Base-by-base conservation (phyloP, 164 flowering plant genomes). In the Vitis rotundifolia region DNA sequence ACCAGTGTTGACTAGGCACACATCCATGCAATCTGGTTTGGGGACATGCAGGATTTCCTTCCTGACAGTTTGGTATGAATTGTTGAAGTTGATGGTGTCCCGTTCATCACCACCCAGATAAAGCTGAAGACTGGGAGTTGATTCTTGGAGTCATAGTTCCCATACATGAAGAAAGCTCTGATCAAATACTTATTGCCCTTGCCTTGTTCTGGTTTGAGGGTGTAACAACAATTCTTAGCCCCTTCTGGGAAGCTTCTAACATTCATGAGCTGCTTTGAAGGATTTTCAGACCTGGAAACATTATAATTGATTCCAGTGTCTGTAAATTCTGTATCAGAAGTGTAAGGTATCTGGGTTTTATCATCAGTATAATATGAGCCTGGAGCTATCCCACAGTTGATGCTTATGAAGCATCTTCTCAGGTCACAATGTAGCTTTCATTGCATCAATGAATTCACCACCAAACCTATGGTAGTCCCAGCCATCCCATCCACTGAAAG, bases 91-190 rank as follows among this genome's bases (percentile, higher is more conserved):
- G 14, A 76, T 68, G 1, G 73, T 54, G 22, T 56, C 66, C 78
- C 78, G 68, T 2, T 37, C 12, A 66, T 77, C 68, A 12, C 13
- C 69, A n/a, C 74, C 80, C 2, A 76, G 19, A 57, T 74, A 56
- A 1, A 80, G 61, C 13, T 76, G 19, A 80, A 80, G 16, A 26
- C 5, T 1, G 76, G 83, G 3, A 26, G 28, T 3, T 12, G 16
- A 19, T 66, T 28, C 3, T 8, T 44, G 19, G 67, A 70, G 52
- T 80, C 83, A 53, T 80, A 76, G 44, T 80, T 77, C 7, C 80
- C 85, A 54, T 80, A 77, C 72, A 68, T 3, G 58, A 82, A 82
- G 1, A 22, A 14, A 7, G 80, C 81, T 44, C 81, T 63, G 55
- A 82, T 64, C 71, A 80, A 31, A 29, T 71, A 79, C 1, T 44